Percentiles rank a stretch among this genome's conserved stretches.
Evolutionary conservation across 345 rosid genomes (phyloP).

Genomic region (Euphorbia pulcherrima): DNA sequence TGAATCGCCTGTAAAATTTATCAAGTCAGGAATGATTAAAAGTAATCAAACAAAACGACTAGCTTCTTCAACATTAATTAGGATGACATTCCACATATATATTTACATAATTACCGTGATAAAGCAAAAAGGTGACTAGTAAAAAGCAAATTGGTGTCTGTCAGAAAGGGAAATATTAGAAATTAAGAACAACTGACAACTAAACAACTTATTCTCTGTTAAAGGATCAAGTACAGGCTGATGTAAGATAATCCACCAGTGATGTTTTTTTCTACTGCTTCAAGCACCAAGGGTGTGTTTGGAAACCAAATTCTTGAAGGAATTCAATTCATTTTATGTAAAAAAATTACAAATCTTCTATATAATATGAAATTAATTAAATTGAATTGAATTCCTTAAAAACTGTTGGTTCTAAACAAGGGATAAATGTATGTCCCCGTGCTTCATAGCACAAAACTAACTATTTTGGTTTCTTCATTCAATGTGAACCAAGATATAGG

Average conservation of each 20-base stretch:
- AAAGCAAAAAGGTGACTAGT: neutral
- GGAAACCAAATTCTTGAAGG: too few species aligned
- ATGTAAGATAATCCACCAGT: neutral
- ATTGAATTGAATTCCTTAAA: too few species aligned
- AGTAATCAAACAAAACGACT: neutral
- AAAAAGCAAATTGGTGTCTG: neutral
- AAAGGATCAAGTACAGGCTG: neutral
- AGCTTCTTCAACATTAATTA: neutral
- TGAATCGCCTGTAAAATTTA: constrained; percentile 45
- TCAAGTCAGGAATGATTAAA: constrained; percentile 7
- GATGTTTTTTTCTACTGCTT: too few species aligned
- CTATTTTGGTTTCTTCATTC: neutral
- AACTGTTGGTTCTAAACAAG: too few species aligned
- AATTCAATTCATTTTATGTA: neutral
- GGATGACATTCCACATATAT: too few species aligned
- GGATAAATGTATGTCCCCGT: too few species aligned
- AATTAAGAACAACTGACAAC: neutral
- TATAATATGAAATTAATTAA: too few species aligned
- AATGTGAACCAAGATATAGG: neutral
- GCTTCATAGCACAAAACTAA: too few species aligned
- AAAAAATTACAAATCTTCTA: too few species aligned
- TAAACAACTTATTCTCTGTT: neutral
- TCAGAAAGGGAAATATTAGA: neutral
- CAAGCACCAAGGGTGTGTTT: neutral
- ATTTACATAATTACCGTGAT: neutral